These are phyloP conservation scores for Kwoniella shandongensis DNA, from an alignment of 768 basidiomycete species.

Conservation along the genomic window DNA sequence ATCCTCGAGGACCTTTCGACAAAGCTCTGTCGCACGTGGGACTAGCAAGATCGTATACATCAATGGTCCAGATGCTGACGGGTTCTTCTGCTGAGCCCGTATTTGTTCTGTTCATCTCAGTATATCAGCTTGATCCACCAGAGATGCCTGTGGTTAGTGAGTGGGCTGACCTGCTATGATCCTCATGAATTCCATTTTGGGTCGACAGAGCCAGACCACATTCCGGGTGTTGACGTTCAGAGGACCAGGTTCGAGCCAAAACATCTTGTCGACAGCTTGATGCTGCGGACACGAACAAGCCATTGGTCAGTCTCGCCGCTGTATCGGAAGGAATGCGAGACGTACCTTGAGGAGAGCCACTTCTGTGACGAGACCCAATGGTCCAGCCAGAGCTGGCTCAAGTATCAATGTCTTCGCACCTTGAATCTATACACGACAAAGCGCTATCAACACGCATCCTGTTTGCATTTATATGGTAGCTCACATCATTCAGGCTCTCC, in stretches of 20 bases:
- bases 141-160: neutral
- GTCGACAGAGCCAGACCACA: conserved; percentile 88
- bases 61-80: conserved; percentile 61
- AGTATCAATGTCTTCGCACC: conserved; percentile 97
- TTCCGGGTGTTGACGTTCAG: conserved; percentile 79
- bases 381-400: conserved; percentile 80
- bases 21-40: conserved; percentile 81
- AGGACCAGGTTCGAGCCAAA: conserved; percentile 92
- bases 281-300: conserved; percentile 60
- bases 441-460: neutral
- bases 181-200: conserved; percentile 77
- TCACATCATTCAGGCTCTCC: conserved; percentile 68
- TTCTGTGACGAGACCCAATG: conserved; percentile 91
- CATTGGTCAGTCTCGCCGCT: neutral
- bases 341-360: conserved; percentile 84
- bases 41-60: conserved; percentile 84
- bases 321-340: neutral
- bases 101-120: conserved; percentile 74
- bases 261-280: conserved; percentile 99
- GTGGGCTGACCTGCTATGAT: conserved; percentile 77
- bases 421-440: conserved; percentile 39
- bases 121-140: conserved; percentile 14
- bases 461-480: conserved; percentile 1
- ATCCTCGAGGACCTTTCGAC: conserved; percentile 83
- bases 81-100: conserved; percentile 65